Evolutionary conservation across 1,139 yeast genomes (phyloP).

Genomic region (Geotrichum restrictum): DNA sequence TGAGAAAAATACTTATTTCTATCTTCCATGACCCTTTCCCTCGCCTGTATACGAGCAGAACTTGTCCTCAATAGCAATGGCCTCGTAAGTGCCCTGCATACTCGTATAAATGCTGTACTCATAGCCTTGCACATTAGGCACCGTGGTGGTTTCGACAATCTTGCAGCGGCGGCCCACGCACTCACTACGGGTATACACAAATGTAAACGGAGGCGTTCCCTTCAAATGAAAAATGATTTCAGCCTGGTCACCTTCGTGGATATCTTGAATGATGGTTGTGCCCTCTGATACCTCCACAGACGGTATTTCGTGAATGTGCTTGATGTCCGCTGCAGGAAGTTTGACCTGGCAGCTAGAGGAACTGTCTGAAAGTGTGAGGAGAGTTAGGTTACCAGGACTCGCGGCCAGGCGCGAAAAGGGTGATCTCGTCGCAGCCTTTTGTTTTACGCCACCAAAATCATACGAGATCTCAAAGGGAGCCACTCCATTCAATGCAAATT

Average conservation of each 20-base stretch:
- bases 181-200: conserved; percentile 54
- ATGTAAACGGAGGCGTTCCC: conserved; percentile 48
- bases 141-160: conserved; percentile 72
- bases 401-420: conserved; percentile 73
- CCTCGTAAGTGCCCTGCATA: conserved; percentile 91
- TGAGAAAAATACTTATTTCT: no score
- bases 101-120: conserved; percentile 73
- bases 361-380: conserved; percentile 71
- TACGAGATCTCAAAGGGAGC: conserved; percentile 77
- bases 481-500: conserved; percentile 70
- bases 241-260: conserved; percentile 72
- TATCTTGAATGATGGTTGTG: conserved; percentile 66
- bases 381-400: conserved; percentile 66
- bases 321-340: conserved; percentile 40
- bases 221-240: conserved; percentile 51
- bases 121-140: conserved; percentile 62
- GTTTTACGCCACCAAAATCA: conserved; percentile 59
- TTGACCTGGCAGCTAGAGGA: conserved; percentile 69
- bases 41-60: conserved; percentile 59
- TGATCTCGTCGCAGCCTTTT: conserved; percentile 56
- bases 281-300: conserved; percentile 87
- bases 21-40: conserved; percentile 45
- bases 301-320: conserved; percentile 72
- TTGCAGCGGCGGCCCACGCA: conserved; percentile 42
- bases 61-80: conserved; percentile 78